Evolutionary conservation across 305 asterid species (phyloP).

Genomic region (Fraxinus platypoda): DNA sequence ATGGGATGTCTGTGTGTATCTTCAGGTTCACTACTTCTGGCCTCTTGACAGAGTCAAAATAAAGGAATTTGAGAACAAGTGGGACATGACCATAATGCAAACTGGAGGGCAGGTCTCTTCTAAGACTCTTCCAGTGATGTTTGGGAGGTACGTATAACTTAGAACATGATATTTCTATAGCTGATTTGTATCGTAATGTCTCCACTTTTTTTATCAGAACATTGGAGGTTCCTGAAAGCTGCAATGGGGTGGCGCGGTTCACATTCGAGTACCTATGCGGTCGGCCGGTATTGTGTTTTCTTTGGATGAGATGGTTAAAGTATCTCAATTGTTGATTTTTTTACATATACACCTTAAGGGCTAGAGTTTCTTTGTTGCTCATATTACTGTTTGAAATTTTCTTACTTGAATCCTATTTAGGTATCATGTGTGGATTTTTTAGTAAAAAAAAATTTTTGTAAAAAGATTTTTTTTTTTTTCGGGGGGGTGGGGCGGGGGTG

Average conservation of each 20-base stretch:
- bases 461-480: background rate
- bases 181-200: slow-evolving; percentile 21
- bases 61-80: slow-evolving; percentile 54
- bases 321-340: slow-evolving; percentile 1
- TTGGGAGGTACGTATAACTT: slow-evolving; percentile 65
- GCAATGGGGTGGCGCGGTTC: slow-evolving; percentile 86
- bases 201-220: slow-evolving; percentile 45
- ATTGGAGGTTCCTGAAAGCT: slow-evolving; percentile 77
- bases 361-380: background rate
- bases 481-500: background rate
- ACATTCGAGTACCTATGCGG: slow-evolving; percentile 85
- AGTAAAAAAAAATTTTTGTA: background rate
- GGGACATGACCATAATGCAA: slow-evolving; percentile 51
- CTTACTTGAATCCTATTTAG: background rate
- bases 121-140: slow-evolving; percentile 81
- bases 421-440: background rate
- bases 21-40: slow-evolving; percentile 78
- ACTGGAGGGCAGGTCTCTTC: slow-evolving; percentile 56
- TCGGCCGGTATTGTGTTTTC: slow-evolving; percentile 58
- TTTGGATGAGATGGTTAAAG: slow-evolving; percentile 1
- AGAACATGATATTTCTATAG: background rate
- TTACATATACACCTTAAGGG: slow-evolving; percentile 1
- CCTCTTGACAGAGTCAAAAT: slow-evolving; percentile 56
- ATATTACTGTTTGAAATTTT: background rate
- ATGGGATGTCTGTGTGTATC: slow-evolving; percentile 21